phyloP scores from a whole-genome alignment of 257 asterid genomes.

The Nicotiana tomentosiformis region DNA sequence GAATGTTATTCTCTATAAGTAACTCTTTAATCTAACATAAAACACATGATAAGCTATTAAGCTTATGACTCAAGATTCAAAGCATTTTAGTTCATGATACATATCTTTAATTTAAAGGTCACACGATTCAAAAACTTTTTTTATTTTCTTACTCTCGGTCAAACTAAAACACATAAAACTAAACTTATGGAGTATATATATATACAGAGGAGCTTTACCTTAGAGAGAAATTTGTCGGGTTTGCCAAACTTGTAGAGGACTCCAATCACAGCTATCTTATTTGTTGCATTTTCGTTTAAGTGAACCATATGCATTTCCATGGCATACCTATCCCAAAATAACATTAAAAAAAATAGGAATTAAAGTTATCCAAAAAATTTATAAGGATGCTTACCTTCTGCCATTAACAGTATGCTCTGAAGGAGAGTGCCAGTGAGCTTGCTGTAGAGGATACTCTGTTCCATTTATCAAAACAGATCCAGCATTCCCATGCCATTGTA shows the following conservation, averaged over 20 bases:
- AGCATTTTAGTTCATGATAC: no score
- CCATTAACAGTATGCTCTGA: slow-evolving; percentile 75
- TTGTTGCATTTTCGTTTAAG: slow-evolving; percentile 22
- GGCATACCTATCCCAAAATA: slow-evolving; percentile 34
- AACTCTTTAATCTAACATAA: no score
- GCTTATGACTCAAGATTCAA: no score
- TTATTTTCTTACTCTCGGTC: no score
- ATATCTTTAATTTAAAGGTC: no score
- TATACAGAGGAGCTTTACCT: slow-evolving; percentile 22
- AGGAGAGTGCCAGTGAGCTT: slow-evolving; percentile 82
- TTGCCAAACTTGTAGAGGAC: slow-evolving; percentile 52
- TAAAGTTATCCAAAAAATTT: no score
- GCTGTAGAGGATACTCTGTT: slow-evolving; percentile 33
- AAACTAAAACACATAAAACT: no score
- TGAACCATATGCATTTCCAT: slow-evolving; percentile 75
- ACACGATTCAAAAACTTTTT: no score
- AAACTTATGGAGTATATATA: no score
- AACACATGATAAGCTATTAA: no score
- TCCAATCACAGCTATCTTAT: slow-evolving; percentile 41
- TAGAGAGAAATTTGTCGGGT: slow-evolving; percentile 50
- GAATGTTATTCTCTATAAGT: no score
- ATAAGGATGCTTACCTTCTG: slow-evolving; percentile 23
- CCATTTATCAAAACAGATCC: slow-evolving; percentile 47
- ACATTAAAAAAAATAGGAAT: background rate
- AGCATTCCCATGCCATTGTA: slow-evolving; percentile 49